phyloP scores from a whole-genome alignment of 2,329 filamentous ascomycete species.

The Colletotrichum caudatum region DNA sequence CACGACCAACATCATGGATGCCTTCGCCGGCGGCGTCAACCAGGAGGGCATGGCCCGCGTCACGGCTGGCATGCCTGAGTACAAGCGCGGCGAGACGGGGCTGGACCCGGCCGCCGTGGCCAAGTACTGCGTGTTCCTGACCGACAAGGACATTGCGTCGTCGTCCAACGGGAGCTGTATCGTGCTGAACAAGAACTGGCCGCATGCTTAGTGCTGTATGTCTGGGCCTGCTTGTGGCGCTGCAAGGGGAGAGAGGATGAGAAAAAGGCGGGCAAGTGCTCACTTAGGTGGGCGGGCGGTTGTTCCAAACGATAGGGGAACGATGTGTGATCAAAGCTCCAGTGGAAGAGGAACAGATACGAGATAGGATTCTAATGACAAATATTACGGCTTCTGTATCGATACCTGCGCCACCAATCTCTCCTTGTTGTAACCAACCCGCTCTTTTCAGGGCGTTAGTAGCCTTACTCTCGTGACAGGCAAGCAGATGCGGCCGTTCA shows the following conservation, averaged over 20 bases:
- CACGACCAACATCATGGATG: slow-evolving; percentile 48
- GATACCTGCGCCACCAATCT: neutral
- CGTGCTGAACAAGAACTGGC: slow-evolving; percentile 54
- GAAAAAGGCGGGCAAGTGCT: neutral
- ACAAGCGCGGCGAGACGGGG: slow-evolving; percentile 46
- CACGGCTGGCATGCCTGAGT: slow-evolving; percentile 47
- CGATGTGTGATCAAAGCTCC: neutral
- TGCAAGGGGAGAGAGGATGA: neutral
- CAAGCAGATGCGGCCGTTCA: neutral
- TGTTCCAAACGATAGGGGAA: neutral
- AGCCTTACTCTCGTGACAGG: neutral
- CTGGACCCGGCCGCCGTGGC: slow-evolving; percentile 53
- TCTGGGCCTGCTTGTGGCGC: neutral
- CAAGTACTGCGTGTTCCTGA: slow-evolving; percentile 54
- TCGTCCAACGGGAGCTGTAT: slow-evolving; percentile 51
- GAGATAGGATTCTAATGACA: neutral
- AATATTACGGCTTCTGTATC: slow-evolving; percentile 1
- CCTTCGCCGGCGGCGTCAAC: slow-evolving; percentile 53
- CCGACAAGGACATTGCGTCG: slow-evolving; percentile 50
- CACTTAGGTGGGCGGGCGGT: neutral
- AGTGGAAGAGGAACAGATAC: neutral
- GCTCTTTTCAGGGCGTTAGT: neutral
- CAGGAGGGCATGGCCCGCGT: slow-evolving; percentile 49
- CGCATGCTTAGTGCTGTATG: slow-evolving; percentile 44
- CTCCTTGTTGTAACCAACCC: neutral